Evolutionary conservation across 2,329 filamentous ascomycete species (phyloP).

Genomic region (Fusarium verticillioides): DNA sequence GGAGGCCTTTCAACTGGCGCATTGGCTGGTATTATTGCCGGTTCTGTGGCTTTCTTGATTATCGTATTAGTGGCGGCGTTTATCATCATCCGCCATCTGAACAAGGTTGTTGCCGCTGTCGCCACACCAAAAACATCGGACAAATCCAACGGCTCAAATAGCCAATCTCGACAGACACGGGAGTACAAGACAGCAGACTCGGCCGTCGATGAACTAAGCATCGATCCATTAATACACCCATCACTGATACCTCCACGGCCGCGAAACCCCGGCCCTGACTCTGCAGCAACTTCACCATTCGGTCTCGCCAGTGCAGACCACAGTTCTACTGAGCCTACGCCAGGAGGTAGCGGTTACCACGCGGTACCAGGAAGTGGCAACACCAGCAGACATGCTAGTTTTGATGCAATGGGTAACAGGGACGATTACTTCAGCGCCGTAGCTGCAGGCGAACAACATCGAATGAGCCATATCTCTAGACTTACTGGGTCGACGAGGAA

Average conservation of each 20-base stretch:
- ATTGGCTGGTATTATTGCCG: conserved; percentile 66
- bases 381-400: conserved; percentile 45
- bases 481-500: conserved; percentile 40
- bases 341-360: conserved; percentile 42
- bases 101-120: conserved; percentile 55
- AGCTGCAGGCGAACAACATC: conserved; percentile 8
- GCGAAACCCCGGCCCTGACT: conserved; percentile 39
- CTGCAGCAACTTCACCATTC: conserved; percentile 32
- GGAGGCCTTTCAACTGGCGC: conserved; percentile 53
- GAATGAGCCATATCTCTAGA: conserved; percentile 35
- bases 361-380: conserved; percentile 36
- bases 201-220: conserved; percentile 56
- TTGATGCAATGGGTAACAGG: conserved; percentile 41
- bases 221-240: conserved; percentile 57
- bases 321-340: conserved; percentile 47
- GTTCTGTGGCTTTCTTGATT: conserved; percentile 60
- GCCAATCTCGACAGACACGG: conserved; percentile 49
- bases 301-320: conserved; percentile 35
- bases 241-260: conserved; percentile 48
- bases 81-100: conserved; percentile 63
- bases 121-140: conserved; percentile 50
- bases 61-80: conserved; percentile 59
- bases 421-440: conserved; percentile 47
- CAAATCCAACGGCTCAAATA: conserved; percentile 44
- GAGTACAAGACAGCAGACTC: conserved; percentile 56